phyloP scores from a whole-genome alignment of 148 eudicot species.

The Rhododendron williamsianum region DNA sequence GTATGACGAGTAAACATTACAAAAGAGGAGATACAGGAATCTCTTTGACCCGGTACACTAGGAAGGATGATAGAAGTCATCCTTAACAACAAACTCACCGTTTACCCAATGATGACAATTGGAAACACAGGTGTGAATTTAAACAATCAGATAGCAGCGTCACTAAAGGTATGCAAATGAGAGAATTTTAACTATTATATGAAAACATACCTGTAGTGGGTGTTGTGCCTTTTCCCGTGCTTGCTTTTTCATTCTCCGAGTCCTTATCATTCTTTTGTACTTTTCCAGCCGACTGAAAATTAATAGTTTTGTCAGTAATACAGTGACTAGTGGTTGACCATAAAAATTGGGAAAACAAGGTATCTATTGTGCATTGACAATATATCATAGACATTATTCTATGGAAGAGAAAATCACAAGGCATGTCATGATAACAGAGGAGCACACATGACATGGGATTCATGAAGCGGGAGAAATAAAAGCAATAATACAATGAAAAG shows the following conservation, averaged over 20 bases:
- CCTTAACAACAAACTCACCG: neutral
- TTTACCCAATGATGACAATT: neutral
- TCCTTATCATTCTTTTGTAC: slow-evolving; percentile 36
- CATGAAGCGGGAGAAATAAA: neutral
- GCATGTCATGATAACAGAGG: neutral
- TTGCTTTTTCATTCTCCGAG: slow-evolving; percentile 29
- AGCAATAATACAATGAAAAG: neutral
- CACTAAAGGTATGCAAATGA: neutral
- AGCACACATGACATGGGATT: neutral
- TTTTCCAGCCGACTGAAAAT: slow-evolving; percentile 70
- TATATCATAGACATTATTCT: neutral
- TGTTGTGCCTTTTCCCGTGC: slow-evolving; percentile 21
- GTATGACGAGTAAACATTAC: neutral
- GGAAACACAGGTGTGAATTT: neutral
- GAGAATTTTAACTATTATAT: neutral
- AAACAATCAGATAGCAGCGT: neutral
- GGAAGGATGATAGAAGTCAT: neutral
- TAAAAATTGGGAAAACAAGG: neutral
- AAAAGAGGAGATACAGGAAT: neutral
- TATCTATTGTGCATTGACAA: neutral
- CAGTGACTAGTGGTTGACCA: neutral
- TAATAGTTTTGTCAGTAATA: slow-evolving; percentile 10
- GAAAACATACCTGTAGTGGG: slow-evolving; percentile 14
- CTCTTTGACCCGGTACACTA: neutral
- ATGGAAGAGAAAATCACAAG: neutral